These are phyloP conservation scores for Solanum paucissectum DNA, from an alignment of 257 asterid genomes.

Conservation along the genomic window DNA sequence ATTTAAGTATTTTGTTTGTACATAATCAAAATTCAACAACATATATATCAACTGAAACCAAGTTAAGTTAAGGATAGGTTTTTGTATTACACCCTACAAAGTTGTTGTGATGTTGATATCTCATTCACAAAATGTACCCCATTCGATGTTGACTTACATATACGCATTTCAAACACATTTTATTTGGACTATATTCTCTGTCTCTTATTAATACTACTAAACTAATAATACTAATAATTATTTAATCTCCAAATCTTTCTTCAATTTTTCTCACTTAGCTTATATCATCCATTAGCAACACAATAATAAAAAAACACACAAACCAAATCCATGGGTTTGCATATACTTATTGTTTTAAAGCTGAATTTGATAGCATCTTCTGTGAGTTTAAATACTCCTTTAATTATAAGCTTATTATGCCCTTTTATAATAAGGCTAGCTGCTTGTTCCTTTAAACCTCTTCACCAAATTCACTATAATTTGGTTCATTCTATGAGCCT, in stretches of 20 bases:
- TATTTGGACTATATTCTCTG: background rate
- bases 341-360: slow-evolving; percentile 34
- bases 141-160: background rate
- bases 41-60: background rate
- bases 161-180: background rate
- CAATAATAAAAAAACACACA: background rate
- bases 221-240: background rate
- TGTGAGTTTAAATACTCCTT: slow-evolving; percentile 17
- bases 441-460: slow-evolving; percentile 26
- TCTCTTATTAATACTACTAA: background rate
- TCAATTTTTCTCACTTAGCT: background rate
- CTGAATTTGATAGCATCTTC: slow-evolving; percentile 9
- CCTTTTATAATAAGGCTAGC: slow-evolving; percentile 2
- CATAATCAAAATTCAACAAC: too few species aligned
- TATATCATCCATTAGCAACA: background rate
- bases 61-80: too few species aligned
- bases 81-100: background rate
- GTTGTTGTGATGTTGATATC: background rate
- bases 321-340: slow-evolving; percentile 29
- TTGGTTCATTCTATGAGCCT: slow-evolving; percentile 18
- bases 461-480: slow-evolving; percentile 20
- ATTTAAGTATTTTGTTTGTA: too few species aligned
- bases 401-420: background rate
- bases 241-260: background rate
- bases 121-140: background rate